A percentile compares a stretch with the other conserved stretches of the same genome.
These are phyloP conservation scores for Cryptosporidium sp. DNA, from an alignment of 169 alveolate species.

Conservation along the genomic window DNA sequence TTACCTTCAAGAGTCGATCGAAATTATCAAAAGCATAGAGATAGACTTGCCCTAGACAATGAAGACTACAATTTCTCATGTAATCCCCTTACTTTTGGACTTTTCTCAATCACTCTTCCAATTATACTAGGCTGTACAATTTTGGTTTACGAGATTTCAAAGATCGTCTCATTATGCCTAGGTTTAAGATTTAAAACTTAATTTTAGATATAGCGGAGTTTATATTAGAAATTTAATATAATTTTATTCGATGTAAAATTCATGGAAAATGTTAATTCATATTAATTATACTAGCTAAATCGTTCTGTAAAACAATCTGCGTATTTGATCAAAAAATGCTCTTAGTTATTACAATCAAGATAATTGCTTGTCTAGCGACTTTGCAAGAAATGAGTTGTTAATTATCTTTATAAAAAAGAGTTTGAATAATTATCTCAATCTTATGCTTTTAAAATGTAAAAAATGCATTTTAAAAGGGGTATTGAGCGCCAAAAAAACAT, in stretches of 20 bases:
- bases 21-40: slow-evolving; percentile 1
- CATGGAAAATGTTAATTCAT: too few species aligned
- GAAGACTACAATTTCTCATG: slow-evolving; percentile 1
- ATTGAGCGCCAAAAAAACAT: not conserved
- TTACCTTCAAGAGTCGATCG: slow-evolving; percentile 14
- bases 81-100: slow-evolving; percentile 41
- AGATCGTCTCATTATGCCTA: not conserved
- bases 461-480: not conserved
- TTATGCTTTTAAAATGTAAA: too few species aligned
- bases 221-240: not conserved
- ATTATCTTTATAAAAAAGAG: too few species aligned
- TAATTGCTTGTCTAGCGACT: too few species aligned
- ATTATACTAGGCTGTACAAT: slow-evolving; percentile 9
- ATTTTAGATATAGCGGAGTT: not conserved
- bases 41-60: not conserved
- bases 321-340: not conserved
- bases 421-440: not conserved
- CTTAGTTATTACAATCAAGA: too few species aligned
- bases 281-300: too few species aligned
- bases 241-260: too few species aligned
- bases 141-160: slow-evolving; percentile 24
- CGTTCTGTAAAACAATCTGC: too few species aligned
- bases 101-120: slow-evolving; percentile 43
- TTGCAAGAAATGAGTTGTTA: too few species aligned
- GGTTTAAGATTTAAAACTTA: not conserved